Conservation (phyloP, 495 filamentous ascomycete species). For the Amorphotheca resinae region DNA sequence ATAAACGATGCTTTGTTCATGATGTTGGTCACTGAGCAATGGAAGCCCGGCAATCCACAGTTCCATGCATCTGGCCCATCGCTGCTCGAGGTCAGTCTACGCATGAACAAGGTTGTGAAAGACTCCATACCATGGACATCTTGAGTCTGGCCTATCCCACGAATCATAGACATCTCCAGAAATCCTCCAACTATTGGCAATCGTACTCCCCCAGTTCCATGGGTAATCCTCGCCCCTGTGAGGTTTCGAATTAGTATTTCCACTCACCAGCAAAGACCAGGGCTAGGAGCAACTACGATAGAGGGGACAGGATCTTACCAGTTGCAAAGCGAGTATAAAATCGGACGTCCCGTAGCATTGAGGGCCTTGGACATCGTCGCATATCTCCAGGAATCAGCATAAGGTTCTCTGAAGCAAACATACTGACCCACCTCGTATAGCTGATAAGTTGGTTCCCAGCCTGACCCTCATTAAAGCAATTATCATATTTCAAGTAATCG, state of each 20-base stretch:
- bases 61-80: conserved; percentile 29
- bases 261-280: neutral
- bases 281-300: no score
- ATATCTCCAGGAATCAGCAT: conserved; percentile 34
- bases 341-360: conserved; percentile 36
- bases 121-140: conserved; percentile 28
- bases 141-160: conserved; percentile 19
- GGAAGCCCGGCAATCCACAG: conserved; percentile 37
- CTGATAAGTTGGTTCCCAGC: conserved; percentile 33
- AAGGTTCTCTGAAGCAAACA: conserved; percentile 2
- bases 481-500: conserved; percentile 66
- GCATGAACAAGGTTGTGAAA: neutral
- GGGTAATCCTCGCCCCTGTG: conserved; percentile 27
- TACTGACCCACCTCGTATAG: conserved; percentile 19
- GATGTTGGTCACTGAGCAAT: conserved; percentile 34
- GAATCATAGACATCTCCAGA: conserved; percentile 35
- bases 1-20: conserved; percentile 45
- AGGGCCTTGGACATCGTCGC: conserved; percentile 49
- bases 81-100: neutral
- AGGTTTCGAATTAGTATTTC: neutral
- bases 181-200: conserved; percentile 46
- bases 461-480: conserved; percentile 46
- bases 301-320: conserved; percentile 21
- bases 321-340: conserved; percentile 50
- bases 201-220: conserved; percentile 44